Conservation (phyloP, 305 asterid genomes). For the Fraxinus velutina region DNA sequence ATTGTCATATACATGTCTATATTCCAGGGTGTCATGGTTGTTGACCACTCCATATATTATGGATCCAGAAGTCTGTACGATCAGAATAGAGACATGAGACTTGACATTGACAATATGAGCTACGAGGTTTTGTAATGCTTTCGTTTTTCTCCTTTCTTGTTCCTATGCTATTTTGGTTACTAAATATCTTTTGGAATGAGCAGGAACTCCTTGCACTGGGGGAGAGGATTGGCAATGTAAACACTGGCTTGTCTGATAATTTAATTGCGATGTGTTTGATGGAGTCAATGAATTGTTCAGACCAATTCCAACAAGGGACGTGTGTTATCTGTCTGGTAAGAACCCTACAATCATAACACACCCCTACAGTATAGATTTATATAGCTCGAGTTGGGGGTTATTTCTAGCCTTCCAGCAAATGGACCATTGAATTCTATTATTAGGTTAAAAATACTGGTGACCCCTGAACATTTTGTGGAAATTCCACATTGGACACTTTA, state of each 20-base stretch:
- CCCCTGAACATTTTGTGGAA: background rate
- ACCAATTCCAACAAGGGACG: conserved; percentile 43
- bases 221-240: conserved; percentile 79
- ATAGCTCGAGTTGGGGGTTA: background rate
- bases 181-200: conserved; percentile 17
- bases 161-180: background rate
- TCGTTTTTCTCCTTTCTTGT: background rate
- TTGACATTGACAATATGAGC: conserved; percentile 77
- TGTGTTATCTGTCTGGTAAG: conserved; percentile 81
- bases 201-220: conserved; percentile 89
- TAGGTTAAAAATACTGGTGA: background rate
- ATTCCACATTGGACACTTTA: background rate
- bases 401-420: background rate
- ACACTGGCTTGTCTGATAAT: conserved; percentile 73
- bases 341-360: background rate
- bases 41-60: conserved; percentile 41
- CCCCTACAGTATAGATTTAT: background rate
- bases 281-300: conserved; percentile 50
- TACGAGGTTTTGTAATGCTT: conserved; percentile 55
- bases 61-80: conserved; percentile 59
- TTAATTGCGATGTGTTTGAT: conserved; percentile 50
- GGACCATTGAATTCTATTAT: background rate
- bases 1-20: background rate
- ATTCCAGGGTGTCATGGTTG: conserved; percentile 51
- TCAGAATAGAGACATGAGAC: conserved; percentile 80